Evolutionary conservation across 768 basidiomycete species (phyloP).

Genomic region (Mycena epipterygia): DNA sequence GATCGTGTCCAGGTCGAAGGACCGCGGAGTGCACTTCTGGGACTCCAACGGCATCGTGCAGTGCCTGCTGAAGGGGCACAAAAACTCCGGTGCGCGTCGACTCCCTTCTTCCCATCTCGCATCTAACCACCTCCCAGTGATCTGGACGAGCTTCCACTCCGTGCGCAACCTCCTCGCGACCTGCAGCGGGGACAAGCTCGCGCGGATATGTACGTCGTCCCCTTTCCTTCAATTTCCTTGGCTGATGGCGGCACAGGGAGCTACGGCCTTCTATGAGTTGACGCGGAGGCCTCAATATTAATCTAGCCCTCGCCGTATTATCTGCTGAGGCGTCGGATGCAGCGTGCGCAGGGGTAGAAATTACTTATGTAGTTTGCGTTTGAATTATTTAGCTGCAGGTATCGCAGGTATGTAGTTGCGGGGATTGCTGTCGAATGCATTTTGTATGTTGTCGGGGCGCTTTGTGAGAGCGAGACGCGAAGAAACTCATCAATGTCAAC

Average conservation of each 20-base stretch:
- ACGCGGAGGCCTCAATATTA: neutral
- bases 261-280: neutral
- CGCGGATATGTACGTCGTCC: constrained; percentile 57
- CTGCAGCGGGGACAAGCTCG: constrained; percentile 68
- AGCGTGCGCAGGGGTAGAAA: too few relatives aligned
- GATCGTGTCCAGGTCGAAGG: constrained; percentile 96
- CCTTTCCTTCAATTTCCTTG: neutral
- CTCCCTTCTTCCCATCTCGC: neutral
- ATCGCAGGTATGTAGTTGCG: too few relatives aligned
- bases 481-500: too few relatives aligned
- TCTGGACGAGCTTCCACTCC: constrained; percentile 63
- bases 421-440: too few relatives aligned
- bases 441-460: too few relatives aligned
- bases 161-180: constrained; percentile 63
- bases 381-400: too few relatives aligned
- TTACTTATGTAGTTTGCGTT: too few relatives aligned
- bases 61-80: constrained; percentile 89
- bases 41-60: constrained; percentile 85
- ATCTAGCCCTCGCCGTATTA: too few relatives aligned
- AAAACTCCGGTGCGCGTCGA: constrained; percentile 63
- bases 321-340: too few relatives aligned
- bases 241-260: neutral
- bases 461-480: too few relatives aligned
- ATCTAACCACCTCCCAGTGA: constrained; percentile 48
- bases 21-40: constrained; percentile 96